Evolutionary conservation across 768 basidiomycete genomes (phyloP), one percentile per base, ranked within the genome.

Genomic region (Russula emetica): DNA sequence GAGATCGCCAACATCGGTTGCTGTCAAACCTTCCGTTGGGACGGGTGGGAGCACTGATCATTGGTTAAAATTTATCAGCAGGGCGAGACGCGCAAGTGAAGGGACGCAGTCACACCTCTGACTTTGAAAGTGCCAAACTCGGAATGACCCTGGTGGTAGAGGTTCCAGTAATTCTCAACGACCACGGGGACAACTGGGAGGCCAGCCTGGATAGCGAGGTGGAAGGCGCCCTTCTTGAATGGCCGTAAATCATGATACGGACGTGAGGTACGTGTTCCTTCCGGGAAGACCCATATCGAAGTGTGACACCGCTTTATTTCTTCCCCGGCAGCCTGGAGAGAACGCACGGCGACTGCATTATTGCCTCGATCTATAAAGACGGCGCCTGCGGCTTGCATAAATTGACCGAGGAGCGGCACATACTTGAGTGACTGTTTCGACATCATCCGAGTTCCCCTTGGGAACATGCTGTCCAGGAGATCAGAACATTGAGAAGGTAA

Each of bases 191-290:
- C 83, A 70, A 99, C 87, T 7, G 97, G 96, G 52, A 98, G 82
- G 34, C 89, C 85, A 14, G 92, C 86, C 75, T 94, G 87, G 28
- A 98, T 82, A 32, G 97, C 97, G 55, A 98, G 82, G 73, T 98
- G 94, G 80, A 98, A 98, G 3, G 94, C 95, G 45, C 97, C 97
- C 75, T 98, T 99, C 81, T 99, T 99, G 79, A 99, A 87, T 3
- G 92, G 88, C 6, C 90, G 79, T 72, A 99, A 76, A 36, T 83
- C 81, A 9, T 88, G 82, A 36, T 79, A 76, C 66, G 86, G 78
- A 24, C 81, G 80, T 62, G 82, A 82, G 50, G 92, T 85, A 40
- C 96, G 85, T 13, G 97, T 99, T 34, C 97, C 97, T 77, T 98
- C 97, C 0, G 96, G 93, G 76, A 93, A 98, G 75, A 99, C 86